Base-by-base conservation (phyloP, 768 basidiomycete species). In the Rhizopogon vulgaris region DNA sequence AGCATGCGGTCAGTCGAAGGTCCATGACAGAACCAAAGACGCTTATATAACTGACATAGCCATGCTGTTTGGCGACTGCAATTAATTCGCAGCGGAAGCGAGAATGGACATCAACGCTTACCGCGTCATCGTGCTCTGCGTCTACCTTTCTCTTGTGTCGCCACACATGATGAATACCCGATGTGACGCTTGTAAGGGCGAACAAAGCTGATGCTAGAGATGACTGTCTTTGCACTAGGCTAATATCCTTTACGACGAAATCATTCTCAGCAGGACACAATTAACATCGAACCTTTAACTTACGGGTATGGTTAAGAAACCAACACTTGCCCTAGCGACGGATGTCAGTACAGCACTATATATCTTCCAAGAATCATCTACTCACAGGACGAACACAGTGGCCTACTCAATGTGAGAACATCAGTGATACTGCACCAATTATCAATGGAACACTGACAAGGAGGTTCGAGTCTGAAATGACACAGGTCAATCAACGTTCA, bases 71-170 rank as follows among this genome's bases (percentile, higher is more conserved):
- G 32, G 32, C 11, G 12, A 34, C 10, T 34, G 32, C 12, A 4
- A 11, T 34, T 12, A 12, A 12, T 34, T 10, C 28, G 28, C 28
- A 30, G 28, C 28, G 8, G 28, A 30, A 30, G 28, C 10, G 28
- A 30, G 28, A 30, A 30, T 10, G 28, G 9, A 30, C 8, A 10
- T 30, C 8, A 34, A 34, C 7, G n/a, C 59, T 22, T 43, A 61
- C 62, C 3, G 60, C 60, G 14, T 58, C 62, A 10, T 56, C 58
- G 14, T 38, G 30, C 30, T 59, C 55, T 0, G 54, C 55, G 12
- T 54, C 49, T 12, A 38, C 40, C 42, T 54, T 56, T 14, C 34
- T 38, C 2, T 57, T 51, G 25, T 60, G 59, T 27, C 51, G 58
- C 59, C 58, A 58, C 12, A 52, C 52, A 30, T 59, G 59, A 37